Conservation (phyloP, 2,329 filamentous ascomycete genomes). For the Lecanosticta acicola region DNA sequence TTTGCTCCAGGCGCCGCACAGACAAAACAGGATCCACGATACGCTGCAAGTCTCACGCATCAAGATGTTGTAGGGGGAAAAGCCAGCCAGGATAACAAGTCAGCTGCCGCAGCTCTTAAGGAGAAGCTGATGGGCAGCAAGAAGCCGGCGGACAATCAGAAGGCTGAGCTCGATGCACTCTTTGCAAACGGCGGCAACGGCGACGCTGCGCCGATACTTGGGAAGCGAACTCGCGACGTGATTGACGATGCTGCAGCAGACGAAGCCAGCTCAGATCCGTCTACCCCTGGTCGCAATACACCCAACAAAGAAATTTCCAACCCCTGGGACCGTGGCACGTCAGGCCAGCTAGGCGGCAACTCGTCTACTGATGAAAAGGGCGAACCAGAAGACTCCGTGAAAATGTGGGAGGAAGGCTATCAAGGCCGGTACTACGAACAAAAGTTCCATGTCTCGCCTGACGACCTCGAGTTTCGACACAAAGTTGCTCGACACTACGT, state of each 20-base stretch:
- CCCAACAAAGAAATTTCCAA: conserved; percentile 37
- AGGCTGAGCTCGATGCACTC: conserved; percentile 27
- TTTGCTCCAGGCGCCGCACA: conserved; percentile 52
- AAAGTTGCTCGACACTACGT: conserved; percentile 88
- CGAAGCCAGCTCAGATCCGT: conserved; percentile 28
- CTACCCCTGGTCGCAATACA: conserved; percentile 55
- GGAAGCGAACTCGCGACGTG: conserved; percentile 72
- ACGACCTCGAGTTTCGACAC: conserved; percentile 79
- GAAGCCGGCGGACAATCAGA: conserved; percentile 28
- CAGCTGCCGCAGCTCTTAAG: conserved; percentile 82
- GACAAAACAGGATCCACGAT: conserved; percentile 48
- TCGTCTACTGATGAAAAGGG: conserved; percentile 48
- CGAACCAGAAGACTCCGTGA: conserved; percentile 70
- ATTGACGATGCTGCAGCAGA: conserved; percentile 53
- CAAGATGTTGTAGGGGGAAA: conserved; percentile 69
- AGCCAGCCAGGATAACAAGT: conserved; percentile 79
- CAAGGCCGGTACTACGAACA: conserved; percentile 94
- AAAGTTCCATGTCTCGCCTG: conserved; percentile 80
- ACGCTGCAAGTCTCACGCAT: conserved; percentile 62
- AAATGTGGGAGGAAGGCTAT: conserved; percentile 93
- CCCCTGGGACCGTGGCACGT: conserved; percentile 25
- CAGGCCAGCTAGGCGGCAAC: conserved; percentile 35
- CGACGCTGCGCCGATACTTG: conserved; percentile 48
- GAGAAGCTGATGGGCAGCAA: conserved; percentile 60
- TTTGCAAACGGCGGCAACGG: conserved; percentile 28